These are phyloP conservation scores for Entomortierella chlamydospora DNA, from an alignment of 192 early-diverging fungal genomes.

Conservation along the genomic window DNA sequence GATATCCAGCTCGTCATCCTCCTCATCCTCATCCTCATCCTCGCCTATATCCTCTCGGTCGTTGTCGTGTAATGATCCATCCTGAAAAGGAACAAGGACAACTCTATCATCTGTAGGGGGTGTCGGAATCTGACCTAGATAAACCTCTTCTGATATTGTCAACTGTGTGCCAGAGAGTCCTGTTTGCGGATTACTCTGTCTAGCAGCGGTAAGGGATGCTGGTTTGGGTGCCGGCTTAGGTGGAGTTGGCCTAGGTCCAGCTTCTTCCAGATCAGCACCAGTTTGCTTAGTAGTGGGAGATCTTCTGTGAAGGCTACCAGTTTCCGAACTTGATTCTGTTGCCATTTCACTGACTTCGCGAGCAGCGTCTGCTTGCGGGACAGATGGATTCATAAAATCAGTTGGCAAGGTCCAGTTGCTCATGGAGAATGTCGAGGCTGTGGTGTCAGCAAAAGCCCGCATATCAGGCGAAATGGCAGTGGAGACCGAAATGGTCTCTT, in stretches of 20 bases:
- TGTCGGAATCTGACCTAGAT: neutral
- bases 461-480: neutral
- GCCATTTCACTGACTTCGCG: neutral
- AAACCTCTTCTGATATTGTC: slow-evolving; percentile 42
- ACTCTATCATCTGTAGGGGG: neutral
- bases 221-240: slow-evolving; percentile 45
- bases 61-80: neutral
- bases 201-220: slow-evolving; percentile 14
- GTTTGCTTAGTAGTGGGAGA: slow-evolving; percentile 12
- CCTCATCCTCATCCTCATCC: slow-evolving; percentile 14
- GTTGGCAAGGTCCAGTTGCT: slow-evolving; percentile 48
- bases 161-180: slow-evolving; percentile 11
- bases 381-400: slow-evolving; percentile 11
- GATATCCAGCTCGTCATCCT: neutral
- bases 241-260: neutral
- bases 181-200: slow-evolving; percentile 20
- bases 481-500: neutral
- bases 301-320: slow-evolving; percentile 2
- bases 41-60: neutral
- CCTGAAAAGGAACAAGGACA: neutral
- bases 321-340: neutral
- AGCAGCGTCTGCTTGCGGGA: neutral
- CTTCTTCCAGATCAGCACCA: neutral
- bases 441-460: neutral
- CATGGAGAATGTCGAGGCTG: slow-evolving; percentile 34